These are phyloP conservation scores for Exobasidium cylindrosporum DNA, from an alignment of 1,284 basidiomycete genomes.

Conservation along the genomic window DNA sequence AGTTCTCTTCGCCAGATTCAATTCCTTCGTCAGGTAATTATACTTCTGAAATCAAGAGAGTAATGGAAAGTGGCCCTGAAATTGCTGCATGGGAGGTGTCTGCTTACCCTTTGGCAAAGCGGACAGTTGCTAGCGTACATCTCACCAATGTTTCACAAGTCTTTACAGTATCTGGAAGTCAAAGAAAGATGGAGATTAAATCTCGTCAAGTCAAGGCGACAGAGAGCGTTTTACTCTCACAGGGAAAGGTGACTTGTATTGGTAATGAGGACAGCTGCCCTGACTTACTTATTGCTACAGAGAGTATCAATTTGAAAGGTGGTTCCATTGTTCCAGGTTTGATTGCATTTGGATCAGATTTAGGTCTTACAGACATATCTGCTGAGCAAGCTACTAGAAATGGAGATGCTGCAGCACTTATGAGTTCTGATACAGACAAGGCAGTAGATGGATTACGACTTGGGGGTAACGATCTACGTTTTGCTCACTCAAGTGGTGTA, in stretches of 20 bases:
- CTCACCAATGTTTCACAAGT: conserved; percentile 32
- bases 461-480: conserved; percentile 40
- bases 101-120: conserved; percentile 32
- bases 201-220: neutral
- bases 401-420: conserved; percentile 11
- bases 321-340: conserved; percentile 33
- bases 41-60: conserved; percentile 27
- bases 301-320: conserved; percentile 22
- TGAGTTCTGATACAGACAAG: conserved; percentile 7
- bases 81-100: conserved; percentile 30
- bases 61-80: conserved; percentile 21
- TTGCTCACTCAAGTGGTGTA: conserved; percentile 61
- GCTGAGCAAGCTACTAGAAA: conserved; percentile 34
- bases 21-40: conserved; percentile 22
- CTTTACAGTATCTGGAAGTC: conserved; percentile 14
- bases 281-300: neutral
- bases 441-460: conserved; percentile 42
- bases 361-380: conserved; percentile 44
- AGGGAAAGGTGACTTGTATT: conserved; percentile 28
- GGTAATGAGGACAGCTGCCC: neutral
- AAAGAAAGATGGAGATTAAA: conserved; percentile 7
- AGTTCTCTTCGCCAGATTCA: neutral
- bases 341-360: conserved; percentile 35
- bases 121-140: conserved; percentile 20
- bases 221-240: conserved; percentile 23